These are phyloP conservation scores for Xylariaceae sp. DNA, from an alignment of 2,329 filamentous ascomycete species.

Conservation along the genomic window DNA sequence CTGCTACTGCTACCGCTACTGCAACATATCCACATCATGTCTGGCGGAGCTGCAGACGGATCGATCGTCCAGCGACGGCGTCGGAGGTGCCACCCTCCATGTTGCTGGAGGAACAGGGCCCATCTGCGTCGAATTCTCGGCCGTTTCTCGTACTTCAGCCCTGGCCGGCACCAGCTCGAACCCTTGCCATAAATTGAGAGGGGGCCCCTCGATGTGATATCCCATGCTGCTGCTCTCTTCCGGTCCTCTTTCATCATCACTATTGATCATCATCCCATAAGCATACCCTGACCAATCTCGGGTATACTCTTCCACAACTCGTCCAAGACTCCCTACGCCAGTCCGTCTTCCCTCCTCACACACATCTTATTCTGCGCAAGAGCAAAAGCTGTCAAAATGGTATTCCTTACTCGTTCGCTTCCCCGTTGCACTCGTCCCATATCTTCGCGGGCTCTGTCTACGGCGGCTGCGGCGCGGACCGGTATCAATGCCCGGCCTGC, in stretches of 20 bases:
- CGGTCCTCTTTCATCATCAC: conserved; percentile 7
- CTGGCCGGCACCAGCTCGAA: neutral
- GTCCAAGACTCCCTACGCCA: too few species aligned
- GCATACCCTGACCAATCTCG: too few species aligned
- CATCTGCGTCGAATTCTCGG: too few species aligned
- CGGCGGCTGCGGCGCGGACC: conserved; percentile 19
- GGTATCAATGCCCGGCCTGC: conserved; percentile 15
- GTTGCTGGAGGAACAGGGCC: too few species aligned
- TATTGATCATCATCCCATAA: neutral
- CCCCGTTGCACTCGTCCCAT: conserved; percentile 30
- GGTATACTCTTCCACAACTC: conserved; percentile 4
- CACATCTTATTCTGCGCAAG: too few species aligned
- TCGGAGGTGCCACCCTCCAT: too few species aligned
- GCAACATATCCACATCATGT: too few species aligned
- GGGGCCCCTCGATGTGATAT: conserved; percentile 9
- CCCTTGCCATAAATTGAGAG: conserved; percentile 17
- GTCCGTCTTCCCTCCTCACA: too few species aligned
- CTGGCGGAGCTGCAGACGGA: too few species aligned
- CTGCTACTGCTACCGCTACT: too few species aligned
- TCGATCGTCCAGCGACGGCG: too few species aligned
- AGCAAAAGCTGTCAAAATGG: conserved; percentile 23
- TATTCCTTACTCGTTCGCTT: conserved; percentile 55
- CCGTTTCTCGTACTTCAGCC: neutral
- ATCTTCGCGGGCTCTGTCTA: conserved; percentile 18
- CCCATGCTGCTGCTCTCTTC: conserved; percentile 3